These are phyloP conservation scores for Coemansia sp. DNA, from an alignment of 192 early-diverging fungal species.

Conservation along the genomic window DNA sequence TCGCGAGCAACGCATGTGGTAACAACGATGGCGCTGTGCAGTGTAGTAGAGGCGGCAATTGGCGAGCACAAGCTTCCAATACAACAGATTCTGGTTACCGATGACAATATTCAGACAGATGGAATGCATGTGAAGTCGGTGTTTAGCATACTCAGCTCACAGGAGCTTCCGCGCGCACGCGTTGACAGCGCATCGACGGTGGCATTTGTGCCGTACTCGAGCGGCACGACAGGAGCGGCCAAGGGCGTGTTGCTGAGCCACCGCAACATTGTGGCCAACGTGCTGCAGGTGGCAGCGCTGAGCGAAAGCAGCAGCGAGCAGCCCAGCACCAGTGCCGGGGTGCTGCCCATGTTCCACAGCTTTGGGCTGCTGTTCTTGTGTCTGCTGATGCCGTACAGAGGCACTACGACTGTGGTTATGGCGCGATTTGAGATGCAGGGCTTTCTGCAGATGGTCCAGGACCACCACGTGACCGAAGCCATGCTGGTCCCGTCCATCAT, in stretches of 20 bases:
- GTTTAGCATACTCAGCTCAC: constrained; percentile 5
- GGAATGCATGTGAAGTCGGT: not conserved
- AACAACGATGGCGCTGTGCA: constrained; percentile 33
- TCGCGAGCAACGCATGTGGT: constrained; percentile 67
- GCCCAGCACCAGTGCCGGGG: constrained; percentile 16
- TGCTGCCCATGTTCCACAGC: constrained; percentile 71
- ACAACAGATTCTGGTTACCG: constrained; percentile 2
- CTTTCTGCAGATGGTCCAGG: constrained; percentile 63
- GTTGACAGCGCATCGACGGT: not conserved
- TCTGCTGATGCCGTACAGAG: constrained; percentile 23
- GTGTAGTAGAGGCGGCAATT: constrained; percentile 1
- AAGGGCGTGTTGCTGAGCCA: constrained; percentile 72
- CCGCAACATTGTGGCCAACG: constrained; percentile 62
- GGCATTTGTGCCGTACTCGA: constrained; percentile 66
- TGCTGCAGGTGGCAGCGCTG: constrained; percentile 33
- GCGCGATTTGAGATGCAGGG: constrained; percentile 64
- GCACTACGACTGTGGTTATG: constrained; percentile 59
- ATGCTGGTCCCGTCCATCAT: constrained; percentile 64
- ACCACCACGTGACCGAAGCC: constrained; percentile 61
- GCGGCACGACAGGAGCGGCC: constrained; percentile 66
- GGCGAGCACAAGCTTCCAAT: not conserved
- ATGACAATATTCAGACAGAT: not conserved
- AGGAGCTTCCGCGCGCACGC: not conserved
- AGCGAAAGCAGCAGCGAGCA: constrained; percentile 62
- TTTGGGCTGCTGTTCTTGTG: constrained; percentile 37